These are phyloP conservation scores for Tylopilus felleus DNA, from an alignment of 768 basidiomycete genomes.

Conservation along the genomic window DNA sequence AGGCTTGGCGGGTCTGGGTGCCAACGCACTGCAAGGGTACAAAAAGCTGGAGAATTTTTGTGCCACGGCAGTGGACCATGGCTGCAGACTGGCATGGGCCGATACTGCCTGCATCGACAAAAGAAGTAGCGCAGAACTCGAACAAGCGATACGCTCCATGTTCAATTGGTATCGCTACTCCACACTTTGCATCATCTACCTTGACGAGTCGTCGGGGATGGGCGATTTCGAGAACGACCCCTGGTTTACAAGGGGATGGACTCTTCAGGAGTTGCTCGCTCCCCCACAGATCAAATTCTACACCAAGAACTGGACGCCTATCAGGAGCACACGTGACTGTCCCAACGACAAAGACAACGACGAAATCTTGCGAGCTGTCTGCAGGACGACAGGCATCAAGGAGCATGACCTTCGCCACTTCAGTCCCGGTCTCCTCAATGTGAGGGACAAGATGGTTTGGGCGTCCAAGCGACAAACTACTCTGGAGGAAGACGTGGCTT, in stretches of 20 bases:
- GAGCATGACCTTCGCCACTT: background rate
- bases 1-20: background rate
- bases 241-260: slow-evolving; percentile 10
- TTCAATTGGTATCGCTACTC: slow-evolving; percentile 7
- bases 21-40: background rate
- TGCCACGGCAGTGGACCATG: background rate
- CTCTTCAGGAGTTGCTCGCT: slow-evolving; percentile 10
- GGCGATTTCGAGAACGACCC: background rate
- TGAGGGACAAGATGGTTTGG: slow-evolving; percentile 11
- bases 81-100: slow-evolving; percentile 24
- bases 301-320: background rate
- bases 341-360: slow-evolving; percentile 4
- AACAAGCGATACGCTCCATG: slow-evolving; percentile 9
- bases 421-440: slow-evolving; percentile 5
- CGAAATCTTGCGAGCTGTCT: background rate
- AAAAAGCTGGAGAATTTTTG: slow-evolving; percentile 1
- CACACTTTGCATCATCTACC: background rate
- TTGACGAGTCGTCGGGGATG: background rate
- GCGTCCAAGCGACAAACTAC: slow-evolving; percentile 5
- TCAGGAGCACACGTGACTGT: background rate
- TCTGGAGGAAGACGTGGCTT: slow-evolving; percentile 1
- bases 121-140: slow-evolving; percentile 6
- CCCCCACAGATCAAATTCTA: slow-evolving; percentile 6
- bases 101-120: slow-evolving; percentile 29
- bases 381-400: background rate